A percentile compares a stretch with the other conserved stretches of the same genome.
Conservation (phyloP, 23 red algal species). For the Gracilaria domingensis region DNA sequence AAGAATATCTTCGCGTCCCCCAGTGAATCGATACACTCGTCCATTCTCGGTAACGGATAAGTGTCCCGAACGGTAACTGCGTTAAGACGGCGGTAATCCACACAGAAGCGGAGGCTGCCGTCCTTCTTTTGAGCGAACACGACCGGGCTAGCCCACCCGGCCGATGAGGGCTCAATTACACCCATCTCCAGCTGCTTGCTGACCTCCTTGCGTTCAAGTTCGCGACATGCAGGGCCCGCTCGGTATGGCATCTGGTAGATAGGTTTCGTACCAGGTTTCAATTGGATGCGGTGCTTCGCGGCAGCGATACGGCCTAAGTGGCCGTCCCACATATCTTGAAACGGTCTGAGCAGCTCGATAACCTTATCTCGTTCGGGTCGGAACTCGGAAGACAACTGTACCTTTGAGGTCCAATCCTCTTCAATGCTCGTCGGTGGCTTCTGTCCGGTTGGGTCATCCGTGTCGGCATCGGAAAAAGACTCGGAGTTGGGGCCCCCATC, state of each 20-base stretch:
- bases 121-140: neutral
- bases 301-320: too few species aligned
- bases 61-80: neutral
- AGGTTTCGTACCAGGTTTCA: too few species aligned
- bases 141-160: neutral
- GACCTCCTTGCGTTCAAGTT: too few species aligned
- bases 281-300: too few species aligned
- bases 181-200: neutral
- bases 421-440: neutral
- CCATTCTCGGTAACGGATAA: conserved; percentile 41
- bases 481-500: neutral
- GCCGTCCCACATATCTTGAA: too few species aligned
- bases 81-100: conserved; percentile 1
- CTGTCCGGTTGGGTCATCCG: neutral
- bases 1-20: conserved; percentile 26
- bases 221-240: too few species aligned
- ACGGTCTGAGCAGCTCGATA: neutral
- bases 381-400: neutral
- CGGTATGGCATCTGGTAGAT: too few species aligned
- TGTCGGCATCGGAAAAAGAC: neutral
- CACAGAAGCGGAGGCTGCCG: neutral
- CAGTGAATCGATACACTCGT: conserved; percentile 26
- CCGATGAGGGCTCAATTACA: neutral
- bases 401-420: neutral
- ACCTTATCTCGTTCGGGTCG: neutral